phyloP scores from a whole-genome alignment of 371 early-diverging fungal genomes.

The Rhizopus microsporus region DNA sequence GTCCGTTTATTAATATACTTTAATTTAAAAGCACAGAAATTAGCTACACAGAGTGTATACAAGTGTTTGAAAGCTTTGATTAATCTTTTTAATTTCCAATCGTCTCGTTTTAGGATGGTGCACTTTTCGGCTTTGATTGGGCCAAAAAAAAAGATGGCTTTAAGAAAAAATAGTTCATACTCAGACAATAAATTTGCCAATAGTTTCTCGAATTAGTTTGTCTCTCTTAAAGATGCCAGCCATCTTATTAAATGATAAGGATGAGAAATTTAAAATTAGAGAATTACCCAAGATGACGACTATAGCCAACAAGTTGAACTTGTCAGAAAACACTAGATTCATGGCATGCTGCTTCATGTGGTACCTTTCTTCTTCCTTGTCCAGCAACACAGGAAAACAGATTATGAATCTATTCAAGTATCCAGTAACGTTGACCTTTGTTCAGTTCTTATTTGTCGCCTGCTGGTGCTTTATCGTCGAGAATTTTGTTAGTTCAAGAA shows the following conservation, averaged over 20 bases:
- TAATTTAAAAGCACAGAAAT: too few species aligned
- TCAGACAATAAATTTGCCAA: too few species aligned
- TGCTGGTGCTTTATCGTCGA: constrained; percentile 50
- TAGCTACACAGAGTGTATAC: too few species aligned
- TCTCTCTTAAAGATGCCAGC: not conserved
- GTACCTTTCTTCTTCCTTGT: constrained; percentile 79
- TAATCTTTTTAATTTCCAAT: too few species aligned
- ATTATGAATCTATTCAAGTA: constrained; percentile 71
- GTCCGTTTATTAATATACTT: too few species aligned
- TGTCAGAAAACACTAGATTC: constrained; percentile 45
- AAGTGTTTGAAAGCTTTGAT: too few species aligned
- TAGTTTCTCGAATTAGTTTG: too few species aligned
- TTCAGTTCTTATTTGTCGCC: constrained; percentile 79
- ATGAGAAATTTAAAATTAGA: not conserved
- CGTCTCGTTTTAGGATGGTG: too few species aligned
- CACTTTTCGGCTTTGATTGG: too few species aligned
- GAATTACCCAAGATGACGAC: not conserved
- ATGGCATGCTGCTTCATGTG: constrained; percentile 64
- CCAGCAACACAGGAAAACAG: constrained; percentile 82
- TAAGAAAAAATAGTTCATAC: too few species aligned
- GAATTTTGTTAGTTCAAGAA: constrained; percentile 33
- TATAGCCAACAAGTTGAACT: not conserved
- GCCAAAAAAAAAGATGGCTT: too few species aligned
- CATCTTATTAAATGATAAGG: constrained; percentile 1
- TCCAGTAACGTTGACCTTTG: constrained; percentile 80